Evolutionary conservation across 805 yeast species (phyloP).

Genomic region (Schwanniomyces occidentalis): DNA sequence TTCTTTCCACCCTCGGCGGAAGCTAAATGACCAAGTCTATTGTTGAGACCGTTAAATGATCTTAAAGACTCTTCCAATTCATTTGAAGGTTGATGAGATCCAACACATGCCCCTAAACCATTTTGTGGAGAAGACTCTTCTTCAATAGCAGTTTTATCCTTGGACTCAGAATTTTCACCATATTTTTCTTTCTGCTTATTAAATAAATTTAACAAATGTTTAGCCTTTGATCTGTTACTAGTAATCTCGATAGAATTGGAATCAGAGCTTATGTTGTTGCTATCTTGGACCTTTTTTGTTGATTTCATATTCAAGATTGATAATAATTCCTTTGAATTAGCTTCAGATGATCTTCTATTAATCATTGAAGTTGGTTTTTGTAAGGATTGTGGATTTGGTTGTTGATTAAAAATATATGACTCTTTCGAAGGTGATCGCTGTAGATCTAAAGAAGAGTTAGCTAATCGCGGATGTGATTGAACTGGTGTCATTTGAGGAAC

Average conservation of each 20-base stretch:
- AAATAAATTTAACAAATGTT: constrained; percentile 29
- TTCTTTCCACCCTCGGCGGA: constrained; percentile 21
- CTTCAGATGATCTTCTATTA: constrained; percentile 28
- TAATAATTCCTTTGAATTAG: constrained; percentile 43
- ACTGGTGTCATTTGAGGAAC: constrained; percentile 1
- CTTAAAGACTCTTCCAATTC: constrained; percentile 22
- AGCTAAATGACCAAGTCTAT: constrained; percentile 7
- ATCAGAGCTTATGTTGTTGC: constrained; percentile 4
- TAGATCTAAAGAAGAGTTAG: constrained; percentile 1
- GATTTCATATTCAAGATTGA: constrained; percentile 38
- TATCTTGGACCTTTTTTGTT: constrained; percentile 9
- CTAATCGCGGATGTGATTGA: constrained; percentile 9
- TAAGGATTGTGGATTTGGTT: constrained; percentile 39
- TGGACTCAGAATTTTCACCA: neutral
- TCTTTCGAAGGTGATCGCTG: neutral
- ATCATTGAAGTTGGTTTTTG: constrained; percentile 36
- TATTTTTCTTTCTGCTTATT: constrained; percentile 12
- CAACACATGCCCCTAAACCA: no score
- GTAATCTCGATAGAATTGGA: constrained; percentile 13
- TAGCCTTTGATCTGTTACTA: constrained; percentile 31
- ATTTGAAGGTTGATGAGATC: constrained; percentile 21
- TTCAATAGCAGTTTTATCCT: no score
- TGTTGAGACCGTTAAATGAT: constrained; percentile 5
- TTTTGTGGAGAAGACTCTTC: no score
- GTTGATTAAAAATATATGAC: constrained; percentile 8